Evolutionary conservation across 2,329 filamentous ascomycete species (phyloP), one percentile per base, ranked within the genome.

Genomic region (Alternaria sp.): DNA sequence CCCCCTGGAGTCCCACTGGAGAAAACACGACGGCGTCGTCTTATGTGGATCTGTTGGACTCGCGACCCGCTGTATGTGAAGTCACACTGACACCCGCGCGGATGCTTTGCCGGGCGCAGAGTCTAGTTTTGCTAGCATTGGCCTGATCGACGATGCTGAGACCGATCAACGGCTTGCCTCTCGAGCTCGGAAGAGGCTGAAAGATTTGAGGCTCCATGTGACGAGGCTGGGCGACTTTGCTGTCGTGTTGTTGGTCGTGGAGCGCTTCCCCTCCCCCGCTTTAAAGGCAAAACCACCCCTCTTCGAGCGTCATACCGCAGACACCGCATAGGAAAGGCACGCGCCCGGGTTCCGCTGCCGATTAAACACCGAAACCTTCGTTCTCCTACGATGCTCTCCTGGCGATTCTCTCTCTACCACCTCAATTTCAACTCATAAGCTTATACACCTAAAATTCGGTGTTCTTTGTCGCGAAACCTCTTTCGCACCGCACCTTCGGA

Each of bases 221-320:
- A 74, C 64, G 44, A 55, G 65, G 61, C 66, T 64, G 64, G 68
- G 66, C 68, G 51, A 50, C 51, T 55, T 55, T 63, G 56, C 60
- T 58, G 58, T 50, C 60, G 57, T 50, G 55, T 60, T 64, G 60
- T 63, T 65, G 51, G 59, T 46, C 60, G 55, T 67, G 61, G 61
- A 61, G 57, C 54, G 47, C 21, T 64, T 65, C 66, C 66, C 64
- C 62, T 67, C 70, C 66, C 70, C 71, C 70, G 66, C 70, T 71
- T 71, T 70, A 67, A 70, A 61, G 61, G 58, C 64, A 69, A 69
- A 64, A 68, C 63, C 67, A 69, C 68, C 71, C 72, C 68, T 67
- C 70, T 55, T 59, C 61, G 33, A 66, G 65, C 71, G 69, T 72
- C 72, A 72, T 71, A 68, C 65, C 61, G 67, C 71, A 62, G 58